Evolutionary conservation across 2,329 filamentous ascomycete species (phyloP), one percentile per base, ranked within the genome.

Genomic region (Talaromyces sp.): DNA sequence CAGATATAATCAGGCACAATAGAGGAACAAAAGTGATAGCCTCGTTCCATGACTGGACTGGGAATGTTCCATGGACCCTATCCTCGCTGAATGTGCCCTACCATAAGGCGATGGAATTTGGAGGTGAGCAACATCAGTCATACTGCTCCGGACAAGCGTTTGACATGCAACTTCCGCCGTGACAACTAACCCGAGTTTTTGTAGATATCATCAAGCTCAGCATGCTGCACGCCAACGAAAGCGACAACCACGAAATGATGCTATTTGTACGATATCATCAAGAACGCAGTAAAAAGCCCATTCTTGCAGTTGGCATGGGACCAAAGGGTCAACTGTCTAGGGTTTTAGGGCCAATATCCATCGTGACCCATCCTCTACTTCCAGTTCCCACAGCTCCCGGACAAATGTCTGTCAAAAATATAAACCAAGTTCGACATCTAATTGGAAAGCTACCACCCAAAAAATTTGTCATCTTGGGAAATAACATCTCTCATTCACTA

Each of bases 401-500:
- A 24, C 59, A 61, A 33, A 48, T 61, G 39, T 35, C 59, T 22
- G n/a, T 61, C 14, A 16, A 13, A 8, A 19, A 39, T 8, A 61
- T 61, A 7, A 61, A 61, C 13, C 16, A 24, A 5, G 33, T 39
- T 35, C n/a, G 35, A n/a, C 59, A 61, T 37, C 43, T 61, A 6
- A 61, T 50, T 37, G 59, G 59, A 14, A 19, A 50, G 19, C 39
- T 61, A 14, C 33, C 24, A 35, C 43, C 13, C 11, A 61, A 52
- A 31, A 61, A 50, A 1, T 48, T 61, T 16, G 33, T 61, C 11
- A 69, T 70, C 24, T 69, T 70, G 43, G 69, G 69, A 22, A 37
- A 68, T 14, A 60, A 62, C 60, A 69, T 70, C 22, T 62, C 67
- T 33, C 66, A 66, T n/a, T 67, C 61, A 11, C 63, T 70, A 24